Conservation (phyloP, 140 eudicot species). For the Erigeron philadelphicus region DNA sequence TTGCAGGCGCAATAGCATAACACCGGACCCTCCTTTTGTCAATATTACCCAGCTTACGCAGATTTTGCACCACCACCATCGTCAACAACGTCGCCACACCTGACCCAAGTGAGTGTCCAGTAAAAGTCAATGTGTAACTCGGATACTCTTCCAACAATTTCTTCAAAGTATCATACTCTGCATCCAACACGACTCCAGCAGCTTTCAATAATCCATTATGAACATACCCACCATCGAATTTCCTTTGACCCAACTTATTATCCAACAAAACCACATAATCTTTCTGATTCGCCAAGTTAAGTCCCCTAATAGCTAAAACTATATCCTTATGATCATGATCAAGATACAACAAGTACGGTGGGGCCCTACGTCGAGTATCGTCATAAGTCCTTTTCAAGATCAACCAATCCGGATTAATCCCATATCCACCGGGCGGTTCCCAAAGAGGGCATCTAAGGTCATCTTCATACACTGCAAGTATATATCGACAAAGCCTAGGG, state of each 20-base stretch:
- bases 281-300: constrained; percentile 68
- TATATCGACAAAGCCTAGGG: constrained; percentile 74
- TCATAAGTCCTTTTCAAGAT: constrained; percentile 44
- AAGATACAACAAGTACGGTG: constrained; percentile 67
- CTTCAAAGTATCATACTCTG: constrained; percentile 53
- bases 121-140: constrained; percentile 58
- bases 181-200: constrained; percentile 64
- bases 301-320: constrained; percentile 78
- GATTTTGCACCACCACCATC: constrained; percentile 65
- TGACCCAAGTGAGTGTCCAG: constrained; percentile 93
- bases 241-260: constrained; percentile 74
- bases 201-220: constrained; percentile 82
- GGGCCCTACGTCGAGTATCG: constrained; percentile 53
- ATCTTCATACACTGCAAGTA: constrained; percentile 76
- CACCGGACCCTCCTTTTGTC: constrained; percentile 68
- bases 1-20: constrained; percentile 83
- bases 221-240: constrained; percentile 90
- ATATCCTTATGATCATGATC: constrained; percentile 76
- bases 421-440: constrained; percentile 88
- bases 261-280: constrained; percentile 75
- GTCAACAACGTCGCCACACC: constrained; percentile 86
- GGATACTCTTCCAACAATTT: constrained; percentile 57
- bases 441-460: constrained; percentile 62
- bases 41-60: constrained; percentile 53
- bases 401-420: constrained; percentile 68